A percentile compares a stretch with the other conserved stretches of the same genome.
Evolutionary conservation across 257 asterid genomes (phyloP).

Genomic region (Solanum habrochaites): DNA sequence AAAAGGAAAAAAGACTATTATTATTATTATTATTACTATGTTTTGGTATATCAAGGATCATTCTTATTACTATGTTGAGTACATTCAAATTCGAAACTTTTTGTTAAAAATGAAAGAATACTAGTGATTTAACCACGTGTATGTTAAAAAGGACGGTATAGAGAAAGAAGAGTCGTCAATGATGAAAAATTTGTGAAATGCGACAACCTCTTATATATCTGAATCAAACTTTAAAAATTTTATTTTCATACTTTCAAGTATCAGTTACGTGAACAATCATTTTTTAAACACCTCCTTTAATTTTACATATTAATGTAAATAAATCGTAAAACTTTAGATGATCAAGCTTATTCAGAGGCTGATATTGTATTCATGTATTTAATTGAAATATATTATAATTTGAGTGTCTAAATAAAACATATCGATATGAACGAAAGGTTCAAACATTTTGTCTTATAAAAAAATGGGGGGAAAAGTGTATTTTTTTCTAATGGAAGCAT

Average conservation of each 20-base stretch:
- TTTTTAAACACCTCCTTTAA: not conserved
- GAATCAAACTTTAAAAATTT: not conserved
- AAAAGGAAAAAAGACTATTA: not conserved
- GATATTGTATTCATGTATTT: not conserved
- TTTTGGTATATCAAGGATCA: not conserved
- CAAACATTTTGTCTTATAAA: not conserved
- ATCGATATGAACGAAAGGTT: accelerated
- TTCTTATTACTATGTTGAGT: not conserved
- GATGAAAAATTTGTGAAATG: not conserved
- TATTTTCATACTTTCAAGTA: not conserved
- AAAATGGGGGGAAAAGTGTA: not conserved
- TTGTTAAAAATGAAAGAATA: not conserved
- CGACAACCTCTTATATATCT: not conserved
- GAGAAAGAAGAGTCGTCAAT: not conserved
- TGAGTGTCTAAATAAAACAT: not conserved
- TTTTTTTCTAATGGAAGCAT: not conserved
- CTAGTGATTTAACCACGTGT: not conserved
- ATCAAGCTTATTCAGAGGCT: not conserved
- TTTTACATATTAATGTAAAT: not conserved
- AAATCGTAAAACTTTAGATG: not conserved
- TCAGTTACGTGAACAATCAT: too few relatives aligned
- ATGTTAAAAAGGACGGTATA: not conserved
- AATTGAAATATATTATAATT: too few relatives aligned
- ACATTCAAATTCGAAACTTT: not conserved
- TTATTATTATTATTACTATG: too few relatives aligned